Percentiles rank a stretch among this genome's conserved stretches.
Evolutionary conservation across 2,329 filamentous ascomycete species (phyloP).

Genomic region (Diplodia mutila): DNA sequence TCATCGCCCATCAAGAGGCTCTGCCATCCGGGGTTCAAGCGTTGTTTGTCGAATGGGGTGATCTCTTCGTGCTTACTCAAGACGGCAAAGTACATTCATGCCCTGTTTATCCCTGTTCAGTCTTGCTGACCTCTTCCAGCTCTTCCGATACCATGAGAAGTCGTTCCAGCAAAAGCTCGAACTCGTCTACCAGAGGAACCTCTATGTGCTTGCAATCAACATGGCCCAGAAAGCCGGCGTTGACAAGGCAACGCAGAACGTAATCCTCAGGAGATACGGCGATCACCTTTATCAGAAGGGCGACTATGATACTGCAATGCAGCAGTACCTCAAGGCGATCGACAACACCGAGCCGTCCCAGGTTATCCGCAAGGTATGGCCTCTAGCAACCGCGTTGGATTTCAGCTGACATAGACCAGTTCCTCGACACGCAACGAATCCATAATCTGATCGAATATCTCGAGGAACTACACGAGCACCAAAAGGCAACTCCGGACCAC

Average conservation of each 20-base stretch:
- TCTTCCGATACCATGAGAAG: constrained; percentile 89
- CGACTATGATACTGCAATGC: constrained; percentile 98
- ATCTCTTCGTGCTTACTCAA: constrained; percentile 85
- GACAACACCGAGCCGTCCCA: constrained; percentile 96
- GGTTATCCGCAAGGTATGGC: constrained; percentile 80
- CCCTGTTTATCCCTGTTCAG: background rate
- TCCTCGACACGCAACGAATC: constrained; percentile 94
- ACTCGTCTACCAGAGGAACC: constrained; percentile 89
- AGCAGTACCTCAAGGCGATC: constrained; percentile 94
- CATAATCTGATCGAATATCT: constrained; percentile 97
- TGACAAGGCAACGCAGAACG: constrained; percentile 78
- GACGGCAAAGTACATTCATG: constrained; percentile 78
- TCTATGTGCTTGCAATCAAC: constrained; percentile 90
- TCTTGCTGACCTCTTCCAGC: constrained; percentile 51
- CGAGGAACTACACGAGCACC: constrained; percentile 92
- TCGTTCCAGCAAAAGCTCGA: constrained; percentile 87
- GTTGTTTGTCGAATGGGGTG: constrained; percentile 86
- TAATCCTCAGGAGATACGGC: constrained; percentile 91
- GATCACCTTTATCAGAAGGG: constrained; percentile 94
- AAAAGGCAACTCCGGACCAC: constrained; percentile 91
- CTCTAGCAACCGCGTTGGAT: background rate
- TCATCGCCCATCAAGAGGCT: constrained; percentile 87
- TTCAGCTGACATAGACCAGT: constrained; percentile 54
- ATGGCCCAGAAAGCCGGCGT: constrained; percentile 87
- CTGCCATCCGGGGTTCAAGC: constrained; percentile 78